Base-by-base conservation (phyloP, 2,329 filamentous ascomycete genomes). In the Verticillium albo-atrum region DNA sequence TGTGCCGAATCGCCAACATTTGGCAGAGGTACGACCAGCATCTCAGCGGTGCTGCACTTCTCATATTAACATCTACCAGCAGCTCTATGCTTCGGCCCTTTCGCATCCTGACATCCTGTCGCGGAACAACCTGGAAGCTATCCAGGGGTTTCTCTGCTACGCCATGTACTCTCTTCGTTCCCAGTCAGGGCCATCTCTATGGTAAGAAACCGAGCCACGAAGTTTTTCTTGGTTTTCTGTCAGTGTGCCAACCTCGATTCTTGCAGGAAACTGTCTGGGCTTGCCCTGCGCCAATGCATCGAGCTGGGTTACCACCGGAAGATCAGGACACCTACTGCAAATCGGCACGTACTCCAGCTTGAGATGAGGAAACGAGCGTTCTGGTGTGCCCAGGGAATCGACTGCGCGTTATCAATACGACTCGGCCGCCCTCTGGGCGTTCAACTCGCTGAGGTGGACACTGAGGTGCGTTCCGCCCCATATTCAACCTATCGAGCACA, bases 261-360 rank as follows among this genome's bases (percentile, higher is more conserved):
- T n/a, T 71, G 4, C 25, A 70, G 69, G 70, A 69, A 67, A 57
- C 56, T 71, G 0, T 66, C 70, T 9, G 70, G 71, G 1, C 50
- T 71, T 26, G 71, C 71, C 12, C 54, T 74, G 1, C 65, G 71
- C 7, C 68, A 71, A 32, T 74, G 71, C 54, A 66, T 71, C 28
- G 69, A 74, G 34, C 61, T 74, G 4, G 71, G 71, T 2, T 71
- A 71, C 37, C 71, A 74, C 60, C 64, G 71, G 0, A 51, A 37
- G 15, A 15, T 52, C 27, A 54, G 17, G 28, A 34, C 10, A 20
- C n/a, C 6, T n/a, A n/a, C 10, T 15, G 14, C 14, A 12, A n/a
- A 12, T 34, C 50, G 23, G 7, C 15, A 34, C 15, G 4, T 59
- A 47, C 51, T 62, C 4, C 51, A 47, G 14, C 20, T 58, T 10